Evolutionary conservation across 2,329 filamentous ascomycete species (phyloP), one percentile per base, ranked within the genome.

Genomic region (Aureobasidium sp.): DNA sequence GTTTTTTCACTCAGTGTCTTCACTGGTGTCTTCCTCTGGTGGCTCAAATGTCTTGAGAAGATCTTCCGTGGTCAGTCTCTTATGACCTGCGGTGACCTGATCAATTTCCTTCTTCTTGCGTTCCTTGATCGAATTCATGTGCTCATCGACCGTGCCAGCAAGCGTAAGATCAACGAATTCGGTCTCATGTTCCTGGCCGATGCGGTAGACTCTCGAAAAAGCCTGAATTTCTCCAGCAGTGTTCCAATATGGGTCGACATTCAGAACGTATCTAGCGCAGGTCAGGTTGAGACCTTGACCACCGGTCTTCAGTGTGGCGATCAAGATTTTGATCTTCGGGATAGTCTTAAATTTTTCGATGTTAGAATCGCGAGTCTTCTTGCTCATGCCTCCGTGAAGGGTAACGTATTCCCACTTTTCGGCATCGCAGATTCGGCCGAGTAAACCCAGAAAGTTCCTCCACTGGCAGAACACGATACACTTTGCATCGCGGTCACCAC

Each of bases 401-500:
- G 75, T 71, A n/a, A 76, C 68, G 63, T 72, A 75, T 0, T 62
- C 65, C 83, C 82, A 86, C 0, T 68, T 65, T 64, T 85, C 79
- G 1, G 72, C 67, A 0, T 73, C 34, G 67, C 81, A 86, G 42
- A 86, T 74, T 1, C 72, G 75, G 0, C 65, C 69, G 2, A 87
- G 66, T 21, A 86, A 80, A 0, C 74, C 68, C 6, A 83, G 75
- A 66, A 85, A 79, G 3, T 77, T 72, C 2, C 81, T 69, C 63
- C 84, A 87, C 65, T 87, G 83, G 0, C 80, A 83, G 65, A 85
- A 87, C 49, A 87, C 71, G 62, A 82, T 82, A 49, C 30, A 86
- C 78, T 70, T 87, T 87, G 44, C 77, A 77, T 73, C 57, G 0
- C 75, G 73, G 4, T 79, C 76, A 13, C 80, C 47, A 16, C 30